Evolutionary conservation across 2,329 filamentous ascomycete species (phyloP), one percentile per base, ranked within the genome.

Genomic region (Cladosporium phlei): DNA sequence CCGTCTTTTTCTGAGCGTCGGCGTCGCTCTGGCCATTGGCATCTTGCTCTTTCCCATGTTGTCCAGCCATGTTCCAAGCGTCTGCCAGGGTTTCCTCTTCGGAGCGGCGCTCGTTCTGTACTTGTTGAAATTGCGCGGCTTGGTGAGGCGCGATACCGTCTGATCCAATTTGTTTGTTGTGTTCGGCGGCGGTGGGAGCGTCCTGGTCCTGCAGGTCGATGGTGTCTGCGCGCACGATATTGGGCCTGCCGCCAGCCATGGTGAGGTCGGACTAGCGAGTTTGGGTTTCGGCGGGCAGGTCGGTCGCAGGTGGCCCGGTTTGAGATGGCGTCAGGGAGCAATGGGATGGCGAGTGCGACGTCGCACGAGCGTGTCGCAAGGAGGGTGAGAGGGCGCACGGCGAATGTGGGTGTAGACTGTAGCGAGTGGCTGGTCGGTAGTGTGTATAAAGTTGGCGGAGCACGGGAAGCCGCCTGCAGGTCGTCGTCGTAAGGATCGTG

Each of bases 151-250:
- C 85, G 60, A 86, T 72, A 54, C 76, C 68, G 51, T 77, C 71
- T 54, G 69, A 67, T 52, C 69, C 78, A 58, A 75, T 69, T 61
- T 79, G 78, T 56, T 74, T 74, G 12, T 77, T 73, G 67, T 95
- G 89, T 64, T 90, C 85, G 71, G 95, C 79, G 29, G 91, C 88
- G 35, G 90, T 93, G 25, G 89, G 88, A 49, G 85, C 76, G 61
- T 83, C 74, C 62, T 82, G 86, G 69, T 88, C 81, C 77, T 97
- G 93, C 43, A 97, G 82, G 71, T 97, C 93, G 70, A 96, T 86
- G 53, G 91, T 94, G 73, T 97, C 91, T 95, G 69, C 49, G 32
- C 42, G 42, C 42, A 45, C 42, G 32, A 45, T 16, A 32, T 45
- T 45, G 24, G 42, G 42, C 32, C 42, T 45, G 17, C 42, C 42